A percentile compares a stretch with the other conserved stretches of the same genome.
Evolutionary conservation across 2,329 filamentous ascomycete species (phyloP).

Genomic region (Ophiostoma tasmaniense): DNA sequence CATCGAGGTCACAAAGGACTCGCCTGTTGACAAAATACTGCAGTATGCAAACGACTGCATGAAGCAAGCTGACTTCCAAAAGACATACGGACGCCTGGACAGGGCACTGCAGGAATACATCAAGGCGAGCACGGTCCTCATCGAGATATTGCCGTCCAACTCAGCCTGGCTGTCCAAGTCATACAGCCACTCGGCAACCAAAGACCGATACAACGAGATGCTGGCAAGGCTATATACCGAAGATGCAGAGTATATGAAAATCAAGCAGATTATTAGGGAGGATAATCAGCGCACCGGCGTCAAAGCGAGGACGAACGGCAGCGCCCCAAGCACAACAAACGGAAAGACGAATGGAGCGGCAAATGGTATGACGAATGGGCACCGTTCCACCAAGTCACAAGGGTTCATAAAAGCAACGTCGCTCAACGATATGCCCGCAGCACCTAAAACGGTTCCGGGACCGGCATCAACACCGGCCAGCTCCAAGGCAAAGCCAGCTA

Average conservation of each 20-base stretch:
- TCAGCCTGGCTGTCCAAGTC: slow-evolving; percentile 55
- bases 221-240: slow-evolving; percentile 42
- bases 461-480: not conserved
- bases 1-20: slow-evolving; percentile 39
- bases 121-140: slow-evolving; percentile 67
- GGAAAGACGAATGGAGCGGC: not conserved
- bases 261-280: slow-evolving; percentile 52
- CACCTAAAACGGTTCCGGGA: not conserved
- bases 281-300: slow-evolving; percentile 57
- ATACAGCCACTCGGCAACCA: not conserved
- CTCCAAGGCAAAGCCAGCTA: slow-evolving; percentile 34
- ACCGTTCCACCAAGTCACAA: slow-evolving; percentile 13
- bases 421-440: not conserved
- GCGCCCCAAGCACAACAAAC: not conserved
- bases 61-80: slow-evolving; percentile 51
- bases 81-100: slow-evolving; percentile 60
- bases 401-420: not conserved
- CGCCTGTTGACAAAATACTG: slow-evolving; percentile 46
- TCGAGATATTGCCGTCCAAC: slow-evolving; percentile 68
- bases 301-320: slow-evolving; percentile 30
- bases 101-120: slow-evolving; percentile 77
- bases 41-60: slow-evolving; percentile 45
- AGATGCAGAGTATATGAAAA: slow-evolving; percentile 43
- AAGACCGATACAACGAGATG: slow-evolving; percentile 40
- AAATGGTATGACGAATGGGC: slow-evolving; percentile 11